These are phyloP conservation scores for Penicillium sp. DNA, from an alignment of 2,329 filamentous ascomycete species.

Conservation along the genomic window DNA sequence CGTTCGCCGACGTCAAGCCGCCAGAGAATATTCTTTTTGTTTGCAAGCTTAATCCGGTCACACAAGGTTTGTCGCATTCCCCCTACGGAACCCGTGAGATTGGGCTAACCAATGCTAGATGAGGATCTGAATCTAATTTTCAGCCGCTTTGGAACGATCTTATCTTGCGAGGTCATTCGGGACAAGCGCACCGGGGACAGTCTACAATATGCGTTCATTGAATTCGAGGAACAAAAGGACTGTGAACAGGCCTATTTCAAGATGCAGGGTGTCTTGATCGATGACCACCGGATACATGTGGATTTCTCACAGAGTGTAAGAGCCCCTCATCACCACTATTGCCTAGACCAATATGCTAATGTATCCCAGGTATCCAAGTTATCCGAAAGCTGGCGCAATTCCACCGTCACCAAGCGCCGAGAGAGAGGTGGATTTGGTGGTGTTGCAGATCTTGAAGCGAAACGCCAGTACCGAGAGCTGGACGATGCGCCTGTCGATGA, in stretches of 20 bases:
- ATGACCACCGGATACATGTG: constrained; percentile 95
- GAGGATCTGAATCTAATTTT: constrained; percentile 95
- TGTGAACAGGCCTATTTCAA: constrained; percentile 97
- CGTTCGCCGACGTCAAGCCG: constrained; percentile 95
- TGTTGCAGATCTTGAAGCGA: constrained; percentile 82
- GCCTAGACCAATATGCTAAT: constrained; percentile 14
- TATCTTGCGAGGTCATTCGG: constrained; percentile 93
- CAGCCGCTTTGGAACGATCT: constrained; percentile 89
- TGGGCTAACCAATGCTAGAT: constrained; percentile 51
- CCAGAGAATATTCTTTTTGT: constrained; percentile 97
- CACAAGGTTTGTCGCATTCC: constrained; percentile 55
- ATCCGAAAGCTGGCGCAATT: constrained; percentile 83
- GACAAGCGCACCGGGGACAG: constrained; percentile 94
- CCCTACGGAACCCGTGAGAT: neutral
- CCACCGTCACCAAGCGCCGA: constrained; percentile 76
- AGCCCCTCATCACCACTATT: constrained; percentile 1
- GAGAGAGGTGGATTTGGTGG: constrained; percentile 83
- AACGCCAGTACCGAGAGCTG: constrained; percentile 80
- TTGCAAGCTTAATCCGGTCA: constrained; percentile 97
- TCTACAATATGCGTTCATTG: constrained; percentile 95
- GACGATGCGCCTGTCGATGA: constrained; percentile 50
- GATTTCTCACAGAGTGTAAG: constrained; percentile 96
- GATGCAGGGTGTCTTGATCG: constrained; percentile 96
- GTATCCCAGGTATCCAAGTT: constrained; percentile 64
- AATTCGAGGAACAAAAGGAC: constrained; percentile 87